Base-by-base conservation (phyloP, 345 rosid species). In the Noccaea bulbosa region DNA sequence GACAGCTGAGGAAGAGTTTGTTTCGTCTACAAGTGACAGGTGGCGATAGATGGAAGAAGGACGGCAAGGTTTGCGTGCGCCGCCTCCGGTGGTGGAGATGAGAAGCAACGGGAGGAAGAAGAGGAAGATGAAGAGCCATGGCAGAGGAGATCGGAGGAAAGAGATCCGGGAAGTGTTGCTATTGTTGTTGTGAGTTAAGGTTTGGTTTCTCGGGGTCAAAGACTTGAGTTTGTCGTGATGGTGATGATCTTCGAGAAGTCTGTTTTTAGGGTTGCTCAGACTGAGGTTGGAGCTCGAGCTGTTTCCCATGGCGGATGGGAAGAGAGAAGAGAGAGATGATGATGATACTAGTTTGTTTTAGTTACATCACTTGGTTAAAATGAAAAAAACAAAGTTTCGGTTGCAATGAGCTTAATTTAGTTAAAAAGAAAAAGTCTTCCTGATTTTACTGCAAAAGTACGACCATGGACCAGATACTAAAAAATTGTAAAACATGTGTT, bases 101-200 rank as follows among this genome's bases (percentile, higher is more conserved):
- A 84, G 85, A 63, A 87, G 78, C 47, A 83, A 50, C 56, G 80
- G 88, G 20, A 87, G 81, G 7, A 78, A 35, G 66, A 79, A 59
- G 65, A 79, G 60, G 77, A 81, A n/a, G 50, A 83, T 41, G 82
- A 83, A 83, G 34, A 81, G 55, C 82, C 88, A 83, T 64, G 81
- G 72, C 11, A 86, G 49, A 9, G 71, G 33, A 54, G 79, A 78
- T 66, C 78, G 75, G 12, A 79, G 58, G 45, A 78, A 65, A 40
- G 80, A 45, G 70, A 64, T 10, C 11, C 85, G 79, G 39, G 39
- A 54, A 37, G 75, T 16, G 35, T 34, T 52, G 59, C 5, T 56
- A 50, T 69, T 11, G 44, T n/a, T 69, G 70, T 50, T 65, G 65
- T 69, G 46, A 37, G 8, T 79, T 74, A 61, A 70, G 4, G 52